Conservation (phyloP, 352 stramenopile genomes). For the Pythium grandisporangium region DNA sequence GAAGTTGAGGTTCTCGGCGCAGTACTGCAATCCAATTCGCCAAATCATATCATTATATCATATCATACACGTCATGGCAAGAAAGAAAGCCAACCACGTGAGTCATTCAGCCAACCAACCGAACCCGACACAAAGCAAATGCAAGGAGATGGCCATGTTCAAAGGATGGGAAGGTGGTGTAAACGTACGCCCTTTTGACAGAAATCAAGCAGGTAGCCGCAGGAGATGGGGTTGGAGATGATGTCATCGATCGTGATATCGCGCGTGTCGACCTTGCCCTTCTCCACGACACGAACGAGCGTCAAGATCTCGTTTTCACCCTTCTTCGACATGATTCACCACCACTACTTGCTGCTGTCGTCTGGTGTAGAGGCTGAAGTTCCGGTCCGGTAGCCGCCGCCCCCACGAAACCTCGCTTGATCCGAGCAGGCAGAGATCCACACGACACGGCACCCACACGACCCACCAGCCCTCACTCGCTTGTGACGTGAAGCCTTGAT, state of each 20-base stretch:
- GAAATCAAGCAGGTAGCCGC: constrained; percentile 79
- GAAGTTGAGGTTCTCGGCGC: constrained; percentile 80
- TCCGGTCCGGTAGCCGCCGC: no score
- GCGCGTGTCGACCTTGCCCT: constrained; percentile 55
- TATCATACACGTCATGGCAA: no score
- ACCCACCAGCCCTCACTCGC: no score
- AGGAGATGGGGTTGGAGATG: constrained; percentile 80
- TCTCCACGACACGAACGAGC: constrained; percentile 60
- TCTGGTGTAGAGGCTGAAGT: no score
- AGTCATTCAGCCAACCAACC: not conserved
- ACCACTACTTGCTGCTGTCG: no score
- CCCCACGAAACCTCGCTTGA: no score
- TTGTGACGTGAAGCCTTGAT: no score
- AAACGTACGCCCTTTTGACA: constrained; percentile 73
- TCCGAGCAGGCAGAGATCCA: no score
- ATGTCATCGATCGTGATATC: constrained; percentile 82
- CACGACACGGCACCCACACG: no score
- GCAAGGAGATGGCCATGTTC: not conserved
- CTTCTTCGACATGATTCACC: constrained; percentile 47
- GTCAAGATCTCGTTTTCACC: constrained; percentile 59
- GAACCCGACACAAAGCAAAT: not conserved
- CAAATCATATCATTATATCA: no score
- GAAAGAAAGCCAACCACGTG: not conserved
- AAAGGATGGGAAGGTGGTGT: no score
- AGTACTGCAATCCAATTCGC: no score